phyloP scores from a whole-genome alignment of 495 filamentous ascomycete species.

The Talaromyces borbonicus region DNA sequence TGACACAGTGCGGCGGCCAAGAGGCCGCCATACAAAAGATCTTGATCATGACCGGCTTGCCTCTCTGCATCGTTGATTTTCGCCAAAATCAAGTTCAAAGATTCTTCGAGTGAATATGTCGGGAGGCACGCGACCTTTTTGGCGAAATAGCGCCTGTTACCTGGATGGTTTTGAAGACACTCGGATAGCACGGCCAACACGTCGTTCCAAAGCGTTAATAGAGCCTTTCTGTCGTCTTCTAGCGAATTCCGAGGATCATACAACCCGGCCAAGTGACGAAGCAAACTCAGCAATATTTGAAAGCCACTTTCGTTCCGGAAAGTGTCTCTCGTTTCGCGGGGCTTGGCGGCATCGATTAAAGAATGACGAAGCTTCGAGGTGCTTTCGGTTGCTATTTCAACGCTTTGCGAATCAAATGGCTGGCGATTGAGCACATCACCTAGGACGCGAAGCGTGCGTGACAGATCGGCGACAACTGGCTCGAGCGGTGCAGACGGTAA shows the following conservation, averaged over 20 bases:
- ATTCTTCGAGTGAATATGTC: conserved; percentile 64
- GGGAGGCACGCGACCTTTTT: conserved; percentile 63
- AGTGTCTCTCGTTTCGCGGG: conserved; percentile 53
- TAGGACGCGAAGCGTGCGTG: conserved; percentile 47
- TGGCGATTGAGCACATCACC: conserved; percentile 18
- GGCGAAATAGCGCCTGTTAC: conserved; percentile 80
- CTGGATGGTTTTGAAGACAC: conserved; percentile 67
- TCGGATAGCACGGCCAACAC: conserved; percentile 64
- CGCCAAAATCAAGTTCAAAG: conserved; percentile 49
- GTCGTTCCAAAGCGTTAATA: conserved; percentile 62
- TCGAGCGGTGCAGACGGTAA: conserved; percentile 43
- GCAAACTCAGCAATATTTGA: conserved; percentile 55
- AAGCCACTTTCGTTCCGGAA: conserved; percentile 82
- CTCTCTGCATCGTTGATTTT: conserved; percentile 41
- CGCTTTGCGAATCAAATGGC: conserved; percentile 17
- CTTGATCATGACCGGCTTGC: conserved; percentile 50
- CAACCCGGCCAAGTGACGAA: conserved; percentile 58
- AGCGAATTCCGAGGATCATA: conserved; percentile 49
- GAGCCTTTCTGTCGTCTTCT: conserved; percentile 46
- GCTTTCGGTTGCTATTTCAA: conserved; percentile 28
- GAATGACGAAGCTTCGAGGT: conserved; percentile 44
- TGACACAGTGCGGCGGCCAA: conserved; percentile 75
- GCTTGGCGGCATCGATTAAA: conserved; percentile 40
- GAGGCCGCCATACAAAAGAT: conserved; percentile 77
- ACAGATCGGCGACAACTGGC: conserved; percentile 50